Percentiles rank a stretch among this genome's conserved stretches.
phyloP scores from a whole-genome alignment of 2,329 filamentous ascomycete species.

The Claviceps cyperi region DNA sequence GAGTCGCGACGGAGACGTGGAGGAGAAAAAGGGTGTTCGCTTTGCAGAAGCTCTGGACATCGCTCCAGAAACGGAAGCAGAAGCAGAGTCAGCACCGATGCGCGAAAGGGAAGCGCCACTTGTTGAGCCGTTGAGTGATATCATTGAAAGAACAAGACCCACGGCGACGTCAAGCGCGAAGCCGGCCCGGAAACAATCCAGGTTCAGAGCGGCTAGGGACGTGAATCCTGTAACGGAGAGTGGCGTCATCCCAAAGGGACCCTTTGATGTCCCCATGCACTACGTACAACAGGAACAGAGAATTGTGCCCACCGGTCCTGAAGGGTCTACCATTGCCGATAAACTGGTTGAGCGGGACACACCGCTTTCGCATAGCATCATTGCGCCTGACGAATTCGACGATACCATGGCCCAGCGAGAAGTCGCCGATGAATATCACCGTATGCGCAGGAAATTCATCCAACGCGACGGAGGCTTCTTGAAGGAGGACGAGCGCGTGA shows the following conservation, averaged over 20 bases:
- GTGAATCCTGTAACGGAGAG: conserved; percentile 4
- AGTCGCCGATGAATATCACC: conserved; percentile 71
- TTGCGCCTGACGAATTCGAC: conserved; percentile 52
- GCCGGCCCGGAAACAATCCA: conserved; percentile 27
- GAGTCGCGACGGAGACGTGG: conserved; percentile 9
- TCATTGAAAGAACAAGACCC: conserved; percentile 31
- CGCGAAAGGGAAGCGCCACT: conserved; percentile 16
- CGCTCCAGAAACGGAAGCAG: conserved; percentile 26
- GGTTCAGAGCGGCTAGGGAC: conserved; percentile 33
- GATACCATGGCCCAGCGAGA: conserved; percentile 56
- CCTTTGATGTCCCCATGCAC: conserved; percentile 27
- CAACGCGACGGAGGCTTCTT: conserved; percentile 71
- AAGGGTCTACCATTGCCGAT: conserved; percentile 43
- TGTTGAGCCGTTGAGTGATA: conserved; percentile 36
- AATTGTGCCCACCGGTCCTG: conserved; percentile 32
- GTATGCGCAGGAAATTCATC: conserved; percentile 68
- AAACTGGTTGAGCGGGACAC: conserved; percentile 41
- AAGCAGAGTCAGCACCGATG: conserved; percentile 7
- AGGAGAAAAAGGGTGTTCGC: conserved; percentile 56
- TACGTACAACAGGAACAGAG: conserved; percentile 25
- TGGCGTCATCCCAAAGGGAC: conserved; percentile 21
- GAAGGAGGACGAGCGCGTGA: conserved; percentile 51
- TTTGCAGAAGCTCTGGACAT: conserved; percentile 67
- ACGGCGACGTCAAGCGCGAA: conserved; percentile 17
- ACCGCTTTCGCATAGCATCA: conserved; percentile 9